Evolutionary conservation across 257 asterid species (phyloP).

Genomic region (Solanum neorickii): DNA sequence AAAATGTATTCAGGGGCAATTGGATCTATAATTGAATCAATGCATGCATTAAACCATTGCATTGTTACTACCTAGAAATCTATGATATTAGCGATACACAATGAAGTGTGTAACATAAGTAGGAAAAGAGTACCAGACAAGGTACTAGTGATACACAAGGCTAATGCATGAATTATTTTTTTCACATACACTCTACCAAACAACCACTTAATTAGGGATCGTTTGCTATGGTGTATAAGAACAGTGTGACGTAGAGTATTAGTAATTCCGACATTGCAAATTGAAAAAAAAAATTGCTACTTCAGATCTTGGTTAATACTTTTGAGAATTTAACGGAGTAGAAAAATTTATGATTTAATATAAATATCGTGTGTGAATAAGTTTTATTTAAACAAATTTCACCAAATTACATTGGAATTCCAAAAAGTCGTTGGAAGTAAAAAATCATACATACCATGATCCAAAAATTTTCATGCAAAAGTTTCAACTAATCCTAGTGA

Average conservation of each 20-base stretch:
- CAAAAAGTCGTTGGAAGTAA: too few relatives aligned
- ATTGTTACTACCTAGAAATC: too few relatives aligned
- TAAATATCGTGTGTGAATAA: not conserved
- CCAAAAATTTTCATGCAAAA: not conserved
- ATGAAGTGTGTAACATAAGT: too few relatives aligned
- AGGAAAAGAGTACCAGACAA: too few relatives aligned
- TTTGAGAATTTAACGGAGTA: not conserved
- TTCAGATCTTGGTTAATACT: not conserved
- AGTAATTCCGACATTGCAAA: not conserved
- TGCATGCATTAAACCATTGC: too few relatives aligned
- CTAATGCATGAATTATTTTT: too few relatives aligned
- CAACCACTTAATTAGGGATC: too few relatives aligned
- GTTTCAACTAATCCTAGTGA: not conserved
- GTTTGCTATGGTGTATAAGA: not conserved
- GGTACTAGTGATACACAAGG: too few relatives aligned
- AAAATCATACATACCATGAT: not conserved
- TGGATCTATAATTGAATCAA: too few relatives aligned
- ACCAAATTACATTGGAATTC: not conserved
- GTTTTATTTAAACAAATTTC: not conserved
- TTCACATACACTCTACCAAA: too few relatives aligned
- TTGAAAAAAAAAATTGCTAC: not conserved
- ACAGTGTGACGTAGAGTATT: not conserved
- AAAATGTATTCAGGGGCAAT: too few relatives aligned
- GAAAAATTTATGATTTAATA: not conserved
- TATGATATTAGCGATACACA: too few relatives aligned